Conservation (phyloP, 73 alveolate genomes). For the Uronychia binucleata region DNA sequence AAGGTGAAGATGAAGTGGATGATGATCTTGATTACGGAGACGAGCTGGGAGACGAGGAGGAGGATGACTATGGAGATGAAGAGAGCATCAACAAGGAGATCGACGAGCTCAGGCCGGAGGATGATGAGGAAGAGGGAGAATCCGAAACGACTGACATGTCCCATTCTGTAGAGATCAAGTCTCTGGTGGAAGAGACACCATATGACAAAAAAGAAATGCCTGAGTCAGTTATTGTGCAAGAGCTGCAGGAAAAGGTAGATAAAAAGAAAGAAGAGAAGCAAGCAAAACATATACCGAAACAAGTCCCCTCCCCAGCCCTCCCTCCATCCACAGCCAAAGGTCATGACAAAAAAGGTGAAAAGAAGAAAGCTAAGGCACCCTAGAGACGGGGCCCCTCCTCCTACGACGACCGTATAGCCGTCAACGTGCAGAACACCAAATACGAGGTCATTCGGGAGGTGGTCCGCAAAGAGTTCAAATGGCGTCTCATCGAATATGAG, state of each 20-base stretch:
- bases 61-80: not conserved
- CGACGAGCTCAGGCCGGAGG: conserved; percentile 2
- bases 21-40: not conserved
- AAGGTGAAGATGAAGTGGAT: not conserved
- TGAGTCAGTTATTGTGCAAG: not conserved
- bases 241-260: not conserved
- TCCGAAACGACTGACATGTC: not conserved
- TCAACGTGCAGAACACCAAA: conserved; percentile 1
- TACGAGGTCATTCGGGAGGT: conserved; percentile 45
- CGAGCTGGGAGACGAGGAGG: not conserved
- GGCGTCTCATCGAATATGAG: conserved; percentile 26
- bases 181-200: not conserved
- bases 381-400: not conserved
- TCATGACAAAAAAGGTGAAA: not conserved
- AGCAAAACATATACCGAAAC: not conserved
- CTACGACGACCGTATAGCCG: not conserved
- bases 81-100: not conserved
- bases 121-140: not conserved
- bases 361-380: not conserved
- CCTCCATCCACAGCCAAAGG: not conserved
- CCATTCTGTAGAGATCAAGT: not conserved
- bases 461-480: conserved; percentile 38
- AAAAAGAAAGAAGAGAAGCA: not conserved
- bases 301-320: not conserved
- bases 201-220: not conserved